Base-by-base conservation (phyloP, 257 asterid genomes). In the Pogostemon cablin region DNA sequence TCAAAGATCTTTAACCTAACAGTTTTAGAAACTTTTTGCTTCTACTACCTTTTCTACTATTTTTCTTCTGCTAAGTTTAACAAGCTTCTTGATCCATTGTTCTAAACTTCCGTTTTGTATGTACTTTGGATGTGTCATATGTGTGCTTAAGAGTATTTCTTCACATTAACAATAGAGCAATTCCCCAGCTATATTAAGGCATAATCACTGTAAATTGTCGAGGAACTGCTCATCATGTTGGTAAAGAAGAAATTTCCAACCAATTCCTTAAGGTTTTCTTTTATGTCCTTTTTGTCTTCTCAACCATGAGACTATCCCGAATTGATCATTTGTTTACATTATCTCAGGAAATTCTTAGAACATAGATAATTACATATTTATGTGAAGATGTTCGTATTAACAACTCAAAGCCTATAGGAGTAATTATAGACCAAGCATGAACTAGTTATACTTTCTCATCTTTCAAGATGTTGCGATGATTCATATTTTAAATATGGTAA, bases 41-140 rank as follows among this genome's bases (percentile, higher is more conserved):
- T 53, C 15, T 17, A 49, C 59, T 11, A 12, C 15, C 41, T 62
- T 47, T 50, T 39, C 67, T 57, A 57, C 10, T 17, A 9, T 3
- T 7, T 34, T 48, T 50, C 55, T 50, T 50, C 1, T 50, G 8
- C 56, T n/a, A 50, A 50, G 56, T 7, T 50, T 50, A 50, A n/a
- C 32, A 35, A 5, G 32, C 32, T 25, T 1, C 34, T 68, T 39
- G 63, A 48, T 66, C 34, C 20, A 48, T 48, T 43, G 34, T 35
- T 65, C 46, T 65, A 48, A 20, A 55, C 9, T 20, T 67, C 62
- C 17, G 38, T 35, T 53, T 40, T 37, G 17, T 67, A 38, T 67
- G 8, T 48, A 7, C 40, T 11, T 25, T 25, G 32, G 32, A 25
- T 25, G 32, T 25, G 32, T 25, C 1, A 25, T 1, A 25, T 25